These are phyloP conservation scores for Plectosphaerella plurivora DNA, from an alignment of 2,329 filamentous ascomycete species.

Conservation along the genomic window DNA sequence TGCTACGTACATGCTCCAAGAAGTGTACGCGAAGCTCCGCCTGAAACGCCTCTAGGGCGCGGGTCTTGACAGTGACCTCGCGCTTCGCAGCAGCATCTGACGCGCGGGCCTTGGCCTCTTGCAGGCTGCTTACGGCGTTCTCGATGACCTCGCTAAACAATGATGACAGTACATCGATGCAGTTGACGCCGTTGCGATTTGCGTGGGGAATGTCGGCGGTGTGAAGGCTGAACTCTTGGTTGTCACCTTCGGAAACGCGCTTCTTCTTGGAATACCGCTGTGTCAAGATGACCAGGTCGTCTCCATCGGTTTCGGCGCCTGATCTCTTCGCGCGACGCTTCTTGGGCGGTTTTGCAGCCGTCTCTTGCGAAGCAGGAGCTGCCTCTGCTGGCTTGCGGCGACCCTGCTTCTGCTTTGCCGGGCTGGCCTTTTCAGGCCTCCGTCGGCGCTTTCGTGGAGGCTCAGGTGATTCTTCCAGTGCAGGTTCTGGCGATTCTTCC, in stretches of 20 bases:
- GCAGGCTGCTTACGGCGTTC: constrained; percentile 42
- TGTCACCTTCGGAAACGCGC: constrained; percentile 33
- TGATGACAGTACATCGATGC: constrained; percentile 57
- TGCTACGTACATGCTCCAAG: constrained; percentile 52
- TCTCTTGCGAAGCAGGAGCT: neutral
- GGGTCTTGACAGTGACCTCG: constrained; percentile 50
- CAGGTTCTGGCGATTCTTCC: constrained; percentile 18
- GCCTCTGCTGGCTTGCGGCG: neutral
- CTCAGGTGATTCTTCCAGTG: constrained; percentile 2
- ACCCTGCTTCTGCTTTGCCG: constrained; percentile 34
- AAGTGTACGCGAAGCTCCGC: constrained; percentile 52
- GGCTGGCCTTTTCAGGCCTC: constrained; percentile 31
- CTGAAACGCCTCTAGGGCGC: constrained; percentile 54
- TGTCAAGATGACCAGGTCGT: constrained; percentile 38
- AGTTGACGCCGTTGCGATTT: constrained; percentile 52
- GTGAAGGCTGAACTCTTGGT: constrained; percentile 37
- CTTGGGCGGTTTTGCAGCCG: neutral
- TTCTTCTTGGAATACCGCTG: constrained; percentile 53
- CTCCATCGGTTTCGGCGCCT: constrained; percentile 12
- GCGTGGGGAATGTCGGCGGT: constrained; percentile 49
- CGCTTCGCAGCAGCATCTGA: constrained; percentile 43
- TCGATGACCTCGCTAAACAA: constrained; percentile 57
- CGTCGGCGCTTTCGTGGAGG: constrained; percentile 31
- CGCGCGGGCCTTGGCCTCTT: constrained; percentile 29
- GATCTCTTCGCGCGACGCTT: constrained; percentile 4